Percentiles rank a stretch among this genome's conserved stretches.
Evolutionary conservation across 73 alveolate genomes (phyloP).

Genomic region (Tetrahymena elliotti): DNA sequence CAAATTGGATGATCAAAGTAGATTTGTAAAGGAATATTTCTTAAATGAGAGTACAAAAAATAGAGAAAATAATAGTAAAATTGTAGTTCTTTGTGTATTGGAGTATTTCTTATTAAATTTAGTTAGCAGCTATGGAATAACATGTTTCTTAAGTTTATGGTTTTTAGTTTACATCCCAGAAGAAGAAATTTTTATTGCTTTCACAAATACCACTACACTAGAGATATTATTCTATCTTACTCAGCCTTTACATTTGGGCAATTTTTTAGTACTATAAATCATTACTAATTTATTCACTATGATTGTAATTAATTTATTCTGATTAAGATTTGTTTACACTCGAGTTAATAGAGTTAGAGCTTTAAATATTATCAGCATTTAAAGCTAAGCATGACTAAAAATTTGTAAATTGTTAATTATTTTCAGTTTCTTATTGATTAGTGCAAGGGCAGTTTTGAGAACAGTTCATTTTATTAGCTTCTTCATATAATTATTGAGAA

Average conservation of each 20-base stretch:
- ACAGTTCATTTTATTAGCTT: background rate
- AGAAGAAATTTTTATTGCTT: background rate
- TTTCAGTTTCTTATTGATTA: background rate
- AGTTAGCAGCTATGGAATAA: background rate
- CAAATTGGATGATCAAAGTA: background rate
- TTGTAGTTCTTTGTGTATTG: background rate
- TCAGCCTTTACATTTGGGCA: background rate
- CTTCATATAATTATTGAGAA: background rate
- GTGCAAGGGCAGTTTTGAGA: background rate
- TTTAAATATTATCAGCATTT: background rate
- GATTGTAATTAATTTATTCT: background rate
- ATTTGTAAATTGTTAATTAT: background rate
- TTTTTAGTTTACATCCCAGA: background rate
- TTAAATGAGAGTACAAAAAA: background rate
- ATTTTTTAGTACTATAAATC: background rate
- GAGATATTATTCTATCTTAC: background rate
- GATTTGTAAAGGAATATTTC: background rate
- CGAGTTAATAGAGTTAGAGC: background rate
- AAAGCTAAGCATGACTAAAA: background rate
- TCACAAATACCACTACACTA: background rate
- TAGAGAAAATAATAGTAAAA: background rate
- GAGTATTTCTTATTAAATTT: background rate
- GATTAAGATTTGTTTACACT: background rate
- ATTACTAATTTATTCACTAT: background rate
- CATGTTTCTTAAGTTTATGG: background rate